Percentiles rank a stretch among this genome's conserved stretches.
phyloP scores from a whole-genome alignment of 1,284 basidiomycete genomes.

The Trametes polyzona region DNA sequence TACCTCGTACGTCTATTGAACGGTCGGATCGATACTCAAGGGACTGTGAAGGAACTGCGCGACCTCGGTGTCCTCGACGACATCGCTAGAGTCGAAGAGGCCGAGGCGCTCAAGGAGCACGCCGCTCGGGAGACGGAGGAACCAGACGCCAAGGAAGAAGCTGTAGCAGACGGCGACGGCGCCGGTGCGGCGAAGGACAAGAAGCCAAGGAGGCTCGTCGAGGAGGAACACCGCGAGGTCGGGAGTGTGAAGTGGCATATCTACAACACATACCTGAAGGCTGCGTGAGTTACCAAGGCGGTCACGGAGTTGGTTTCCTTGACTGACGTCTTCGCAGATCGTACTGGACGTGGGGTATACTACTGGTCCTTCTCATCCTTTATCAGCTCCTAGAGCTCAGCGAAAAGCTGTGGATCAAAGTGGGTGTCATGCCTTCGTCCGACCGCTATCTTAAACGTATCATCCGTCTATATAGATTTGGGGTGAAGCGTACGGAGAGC shows the following conservation, averaged over 20 bases:
- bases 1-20: constrained; percentile 78
- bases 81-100: constrained; percentile 50
- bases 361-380: constrained; percentile 53
- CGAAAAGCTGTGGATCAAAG: constrained; percentile 79
- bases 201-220: constrained; percentile 65
- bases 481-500: constrained; percentile 59
- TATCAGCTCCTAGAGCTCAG: constrained; percentile 52
- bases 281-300: constrained; percentile 48
- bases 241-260: constrained; percentile 82
- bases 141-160: constrained; percentile 40
- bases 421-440: constrained; percentile 35
- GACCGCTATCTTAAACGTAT: neutral
- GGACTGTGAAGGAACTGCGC: constrained; percentile 62
- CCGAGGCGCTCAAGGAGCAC: constrained; percentile 37
- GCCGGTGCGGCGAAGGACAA: constrained; percentile 31
- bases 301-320: neutral
- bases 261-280: constrained; percentile 78
- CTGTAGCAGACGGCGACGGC: constrained; percentile 32
- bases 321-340: constrained; percentile 42
- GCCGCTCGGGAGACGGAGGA: no score
- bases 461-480: constrained; percentile 46
- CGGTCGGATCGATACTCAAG: constrained; percentile 72
- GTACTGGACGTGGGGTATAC: constrained; percentile 66
- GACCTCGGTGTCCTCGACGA: constrained; percentile 60
- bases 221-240: constrained; percentile 72